Conservation (phyloP, 192 early-diverging fungal genomes). For the Pilobolus umbonatus region DNA sequence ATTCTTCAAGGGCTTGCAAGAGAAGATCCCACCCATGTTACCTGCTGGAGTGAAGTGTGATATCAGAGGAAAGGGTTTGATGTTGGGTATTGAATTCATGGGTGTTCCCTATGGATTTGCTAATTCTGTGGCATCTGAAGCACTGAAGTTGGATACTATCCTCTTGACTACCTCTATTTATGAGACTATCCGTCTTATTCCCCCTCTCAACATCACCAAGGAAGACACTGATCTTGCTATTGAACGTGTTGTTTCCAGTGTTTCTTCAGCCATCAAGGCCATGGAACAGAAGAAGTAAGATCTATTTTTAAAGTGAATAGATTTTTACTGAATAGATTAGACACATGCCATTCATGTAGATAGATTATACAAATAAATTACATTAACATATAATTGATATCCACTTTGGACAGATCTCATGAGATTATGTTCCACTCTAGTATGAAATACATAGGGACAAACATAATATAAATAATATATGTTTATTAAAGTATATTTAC, state of each 20-base stretch:
- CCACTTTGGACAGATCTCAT: background rate
- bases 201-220: constrained; percentile 38
- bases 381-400: background rate
- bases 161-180: constrained; percentile 42
- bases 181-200: constrained; percentile 40
- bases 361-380: background rate
- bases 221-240: constrained; percentile 36
- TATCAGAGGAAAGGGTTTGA: constrained; percentile 40
- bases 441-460: background rate
- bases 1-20: constrained; percentile 27
- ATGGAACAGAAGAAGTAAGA: background rate
- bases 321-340: background rate
- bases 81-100: constrained; percentile 42
- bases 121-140: constrained; percentile 18
- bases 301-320: background rate
- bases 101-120: constrained; percentile 33
- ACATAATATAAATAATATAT: background rate
- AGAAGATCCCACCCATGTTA: constrained; percentile 24
- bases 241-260: constrained; percentile 20
- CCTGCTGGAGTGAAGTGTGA: constrained; percentile 31
- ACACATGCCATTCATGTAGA: background rate
- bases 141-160: constrained; percentile 35
- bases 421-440: background rate
- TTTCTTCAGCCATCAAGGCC: constrained; percentile 20
- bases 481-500: background rate